Evolutionary conservation across 164 flowering plant species (phyloP), one percentile per base, ranked within the genome.

Genomic region (Buxus sempervirens): DNA sequence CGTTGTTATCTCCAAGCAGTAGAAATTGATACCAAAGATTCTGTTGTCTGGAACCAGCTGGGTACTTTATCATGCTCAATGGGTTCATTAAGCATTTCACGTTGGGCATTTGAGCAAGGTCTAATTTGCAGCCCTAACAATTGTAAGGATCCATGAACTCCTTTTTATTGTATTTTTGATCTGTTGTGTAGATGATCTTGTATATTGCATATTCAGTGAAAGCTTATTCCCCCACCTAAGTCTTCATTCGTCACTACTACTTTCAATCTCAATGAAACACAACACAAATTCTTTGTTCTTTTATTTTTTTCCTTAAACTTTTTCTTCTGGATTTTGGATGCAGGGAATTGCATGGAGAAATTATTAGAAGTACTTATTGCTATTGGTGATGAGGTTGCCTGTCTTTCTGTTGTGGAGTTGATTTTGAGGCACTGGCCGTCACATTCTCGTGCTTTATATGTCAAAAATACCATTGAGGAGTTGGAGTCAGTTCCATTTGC

Each of bases 301-400:
- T 55, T 22, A 22, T 55, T 22, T 58, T 25, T 25, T 24, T 26
- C 1, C 19, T 9, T 26, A 13, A 9, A 16, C 41, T 23, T 66
- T 58, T 66, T 32, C 59, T 38, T 70, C 24, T 58, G 53, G 60
- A 45, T 48, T 12, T n/a, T 68, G 63, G 61, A 23, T 80, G 67
- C 82, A 95, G 99, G 98, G 96, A 95, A 92, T 74, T 95, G 98
- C 87, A 92, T 95, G 98, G 97, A 95, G 81, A 95, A 95, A 76
- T 89, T 95, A 18, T 76, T 95, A 82, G 99, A 95, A 85, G 95
- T 95, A 67, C 95, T 95, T 48, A 87, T 95, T 73, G 99, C 99
- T 57, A 90, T 95, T 77, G 89, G 98, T 59, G 98, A 95, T 80
- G 99, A 95, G 75, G 85, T 90, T 77, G 82, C 98, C 27, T 90